A percentile compares a stretch with the other conserved stretches of the same genome.
Conservation (phyloP, 371 early-diverging fungal species). For the Lichtheimia hyalospora region DNA sequence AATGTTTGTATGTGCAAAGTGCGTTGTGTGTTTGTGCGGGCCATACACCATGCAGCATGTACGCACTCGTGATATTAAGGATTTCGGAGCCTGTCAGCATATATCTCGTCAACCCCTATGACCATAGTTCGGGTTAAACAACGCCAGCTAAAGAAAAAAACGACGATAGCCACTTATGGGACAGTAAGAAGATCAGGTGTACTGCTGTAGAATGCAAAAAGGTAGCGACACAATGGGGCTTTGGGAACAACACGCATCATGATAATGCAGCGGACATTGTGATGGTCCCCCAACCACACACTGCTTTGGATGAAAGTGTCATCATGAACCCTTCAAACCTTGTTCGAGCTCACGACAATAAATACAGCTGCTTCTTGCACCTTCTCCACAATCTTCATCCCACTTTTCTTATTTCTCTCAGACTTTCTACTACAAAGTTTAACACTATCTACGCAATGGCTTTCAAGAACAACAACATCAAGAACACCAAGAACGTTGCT, state of each 20-base stretch:
- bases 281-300: too few relatives aligned
- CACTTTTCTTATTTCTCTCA: neutral
- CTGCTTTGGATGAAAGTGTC: neutral
- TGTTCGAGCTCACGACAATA: slow-evolving; percentile 9
- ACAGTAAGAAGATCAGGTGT: slow-evolving; percentile 26
- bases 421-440: neutral
- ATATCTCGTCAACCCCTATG: too few relatives aligned
- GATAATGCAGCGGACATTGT: neutral
- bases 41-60: slow-evolving; percentile 1
- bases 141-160: too few relatives aligned
- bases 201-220: neutral
- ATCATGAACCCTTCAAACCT: slow-evolving; percentile 1
- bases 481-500: neutral
- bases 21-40: neutral
- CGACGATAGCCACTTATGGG: neutral
- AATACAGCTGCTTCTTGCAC: slow-evolving; percentile 7
- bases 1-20: slow-evolving; percentile 6
- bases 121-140: too few relatives aligned
- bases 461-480: too few relatives aligned
- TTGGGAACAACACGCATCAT: too few relatives aligned
- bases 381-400: slow-evolving; percentile 3
- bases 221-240: slow-evolving; percentile 2
- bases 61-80: slow-evolving; percentile 5
- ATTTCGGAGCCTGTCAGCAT: neutral
- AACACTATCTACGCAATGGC: too few relatives aligned